These are phyloP conservation scores for Straminergon stramineum DNA, from an alignment of 225 moss, liverwort and hornwort genomes.

Conservation along the genomic window DNA sequence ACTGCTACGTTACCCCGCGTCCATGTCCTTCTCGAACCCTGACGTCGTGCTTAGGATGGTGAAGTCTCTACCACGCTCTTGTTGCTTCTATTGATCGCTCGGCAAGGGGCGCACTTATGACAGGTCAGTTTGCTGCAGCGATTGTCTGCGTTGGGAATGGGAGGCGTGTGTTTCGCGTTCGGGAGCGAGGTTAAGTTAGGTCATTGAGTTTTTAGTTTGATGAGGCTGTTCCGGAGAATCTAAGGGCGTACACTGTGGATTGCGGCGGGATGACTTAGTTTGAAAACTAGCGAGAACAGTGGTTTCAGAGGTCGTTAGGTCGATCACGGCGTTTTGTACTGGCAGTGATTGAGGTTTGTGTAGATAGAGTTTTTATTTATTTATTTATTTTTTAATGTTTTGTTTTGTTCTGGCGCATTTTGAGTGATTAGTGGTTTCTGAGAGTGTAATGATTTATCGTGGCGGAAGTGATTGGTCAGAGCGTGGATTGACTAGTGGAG, in stretches of 20 bases:
- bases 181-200: background rate
- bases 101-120: background rate
- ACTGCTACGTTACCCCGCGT: background rate
- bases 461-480: background rate
- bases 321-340: background rate
- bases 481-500: background rate
- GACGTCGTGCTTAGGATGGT: background rate
- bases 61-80: background rate
- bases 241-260: background rate
- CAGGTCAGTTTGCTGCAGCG: constrained; percentile 6
- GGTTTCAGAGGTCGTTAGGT: background rate
- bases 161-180: background rate
- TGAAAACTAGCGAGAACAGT: background rate
- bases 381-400: background rate
- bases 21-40: background rate
- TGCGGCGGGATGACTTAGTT: background rate
- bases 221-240: background rate
- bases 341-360: background rate
- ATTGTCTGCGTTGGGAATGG: background rate
- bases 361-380: background rate
- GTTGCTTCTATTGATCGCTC: background rate
- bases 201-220: background rate
- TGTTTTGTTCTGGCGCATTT: background rate
- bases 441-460: background rate
- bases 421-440: background rate